These are phyloP conservation scores for Excoecaria cochinchinensis DNA, from an alignment of 345 rosid genomes.

Conservation along the genomic window DNA sequence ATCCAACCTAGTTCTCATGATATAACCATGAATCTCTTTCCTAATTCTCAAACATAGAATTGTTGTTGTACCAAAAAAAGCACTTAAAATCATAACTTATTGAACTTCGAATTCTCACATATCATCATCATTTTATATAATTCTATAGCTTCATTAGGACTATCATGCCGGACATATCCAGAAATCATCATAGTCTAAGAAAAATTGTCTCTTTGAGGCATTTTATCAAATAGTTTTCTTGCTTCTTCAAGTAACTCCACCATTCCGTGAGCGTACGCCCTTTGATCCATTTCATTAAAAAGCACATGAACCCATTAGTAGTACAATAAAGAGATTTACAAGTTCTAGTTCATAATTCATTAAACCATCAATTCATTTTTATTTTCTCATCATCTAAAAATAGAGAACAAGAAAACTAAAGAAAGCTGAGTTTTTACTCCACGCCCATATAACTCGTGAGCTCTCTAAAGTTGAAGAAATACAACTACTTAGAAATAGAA, in stretches of 20 bases:
- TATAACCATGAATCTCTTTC: slow-evolving; percentile 77
- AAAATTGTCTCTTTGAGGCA: slow-evolving; percentile 76
- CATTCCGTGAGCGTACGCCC: slow-evolving; percentile 84
- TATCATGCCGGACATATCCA: slow-evolving; percentile 56
- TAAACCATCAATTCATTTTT: too few relatives aligned
- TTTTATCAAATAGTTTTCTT: slow-evolving; percentile 67
- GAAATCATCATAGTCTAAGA: slow-evolving; percentile 91
- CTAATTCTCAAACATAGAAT: slow-evolving; percentile 52
- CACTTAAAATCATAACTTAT: slow-evolving; percentile 67
- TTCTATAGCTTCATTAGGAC: slow-evolving; percentile 53
- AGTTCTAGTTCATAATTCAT: too few relatives aligned
- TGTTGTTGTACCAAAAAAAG: slow-evolving; percentile 68
- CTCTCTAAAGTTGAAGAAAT: too few relatives aligned
- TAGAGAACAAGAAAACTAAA: too few relatives aligned
- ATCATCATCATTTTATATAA: slow-evolving; percentile 53
- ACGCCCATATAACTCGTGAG: too few relatives aligned
- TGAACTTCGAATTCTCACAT: slow-evolving; percentile 33
- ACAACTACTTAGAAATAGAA: too few relatives aligned
- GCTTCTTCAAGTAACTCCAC: slow-evolving; percentile 53
- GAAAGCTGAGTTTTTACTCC: too few relatives aligned
- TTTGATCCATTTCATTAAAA: slow-evolving; percentile 57
- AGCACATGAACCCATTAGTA: too few relatives aligned
- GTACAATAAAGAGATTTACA: too few relatives aligned
- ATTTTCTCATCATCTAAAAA: too few relatives aligned
- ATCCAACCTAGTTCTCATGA: slow-evolving; percentile 59